Evolutionary conservation across 768 basidiomycete genomes (phyloP), one percentile per base, ranked within the genome.

Genomic region (Amanita rubescens): DNA sequence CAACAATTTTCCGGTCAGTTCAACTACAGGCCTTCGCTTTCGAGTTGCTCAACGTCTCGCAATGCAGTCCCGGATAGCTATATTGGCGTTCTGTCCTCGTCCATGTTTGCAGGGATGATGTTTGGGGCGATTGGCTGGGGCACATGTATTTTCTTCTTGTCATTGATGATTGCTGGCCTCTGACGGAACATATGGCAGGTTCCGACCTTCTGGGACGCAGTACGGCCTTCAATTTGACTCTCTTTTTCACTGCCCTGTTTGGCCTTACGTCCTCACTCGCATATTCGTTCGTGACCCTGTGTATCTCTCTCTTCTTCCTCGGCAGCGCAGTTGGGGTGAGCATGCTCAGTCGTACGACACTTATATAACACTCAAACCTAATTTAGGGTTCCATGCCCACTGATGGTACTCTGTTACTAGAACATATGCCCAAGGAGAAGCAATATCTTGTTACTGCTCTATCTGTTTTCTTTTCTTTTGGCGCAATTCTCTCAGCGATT

Each of bases 21-120:
- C 30, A 1, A 14, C n/a, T 15, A 41, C 7, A 7, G 38, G 49
- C 24, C 22, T 42, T 37, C 43, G 22, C 5, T 27, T 15, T 39
- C n/a, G 6, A 24, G 33, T 45, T 6, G 5, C 32, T 35, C 25
- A 44, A 19, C 4, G 19, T 47, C 48, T 56, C 1, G n/a, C n/a
- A n/a, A n/a, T n/a, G n/a, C 63, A 85, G 87, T 90, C 6, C 79
- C 82, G 27, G 86, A 93, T 64, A 76, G 74, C 44, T 81, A 81
- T 58, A 89, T 94, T 46, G 95, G 94, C 20, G 66, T 77, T 1
- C 70, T 97, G 12, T 94, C 93, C 0, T 90, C 92, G 3, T 84
- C 87, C 3, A 93, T 91, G 80, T 94, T 94, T 63, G 83, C 79
- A 10, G 91, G 95, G n/a, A 98, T 98, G 95, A 96, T 97, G 93